Base-by-base conservation (phyloP, 225 moss, liverwort and hornwort species). In the Bryoerythrophyllum caledonicum region DNA sequence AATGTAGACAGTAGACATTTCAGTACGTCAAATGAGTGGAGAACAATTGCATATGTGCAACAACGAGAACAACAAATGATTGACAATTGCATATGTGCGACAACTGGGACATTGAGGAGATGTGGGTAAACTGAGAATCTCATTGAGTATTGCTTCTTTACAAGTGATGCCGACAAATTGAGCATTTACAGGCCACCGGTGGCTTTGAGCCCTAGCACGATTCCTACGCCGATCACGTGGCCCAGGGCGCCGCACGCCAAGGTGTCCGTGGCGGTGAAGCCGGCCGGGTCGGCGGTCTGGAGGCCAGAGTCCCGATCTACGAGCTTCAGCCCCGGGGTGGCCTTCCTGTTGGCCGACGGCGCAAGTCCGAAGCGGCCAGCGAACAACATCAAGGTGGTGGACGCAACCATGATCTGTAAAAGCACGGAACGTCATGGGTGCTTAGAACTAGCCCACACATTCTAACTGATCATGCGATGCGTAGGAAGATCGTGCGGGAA, bases 121-220 rank as follows among this genome's bases (percentile, higher is more conserved):
- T 28, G 6, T 20, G 40, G 69, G n/a, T 53, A 32, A 34, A 65
- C 65, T n/a, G 59, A 43, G 32, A 52, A 70, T 70, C 51, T 65
- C 70, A 27, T 63, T 55, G 74, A 69, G 74, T 65, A 70, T 70
- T 74, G 43, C 65, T 80, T 74, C 84, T 84, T 82, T 80, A 87
- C 87, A 87, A 77, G 84, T 79, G 53, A 74, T 83, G 87, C 79
- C 82, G 82, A 87, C 79, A 73, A 82, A 87, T 87, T 70, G 40
- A 74, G 63, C 74, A 74, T 32, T 85, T 87, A 93, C 67, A 89
- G 0, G 40, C 77, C 82, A 19, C 30, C 10, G 65, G 67, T 73
- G 70, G 87, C 90, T 85, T 93, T 96, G 24, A 96, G 93, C 34
- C 96, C 96, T 7, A 96, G 96, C 52, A 96, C 91, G 54, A 96